These are phyloP conservation scores for Syzygium malaccense DNA, from an alignment of 441 rosid species.

Conservation along the genomic window DNA sequence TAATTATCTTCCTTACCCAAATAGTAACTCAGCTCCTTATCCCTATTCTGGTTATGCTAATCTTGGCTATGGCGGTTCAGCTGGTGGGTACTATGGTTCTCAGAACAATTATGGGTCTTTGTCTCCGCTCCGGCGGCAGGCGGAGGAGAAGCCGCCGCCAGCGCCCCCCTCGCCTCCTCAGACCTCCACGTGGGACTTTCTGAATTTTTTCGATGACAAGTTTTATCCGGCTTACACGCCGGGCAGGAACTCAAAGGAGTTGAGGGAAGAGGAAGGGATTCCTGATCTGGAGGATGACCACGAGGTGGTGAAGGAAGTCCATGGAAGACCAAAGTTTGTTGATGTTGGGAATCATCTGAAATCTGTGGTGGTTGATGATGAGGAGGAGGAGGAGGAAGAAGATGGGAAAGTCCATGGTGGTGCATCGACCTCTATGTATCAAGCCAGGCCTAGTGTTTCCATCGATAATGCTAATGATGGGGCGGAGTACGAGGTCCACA, in stretches of 20 bases:
- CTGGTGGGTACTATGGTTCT: slow-evolving; percentile 27
- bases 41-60: slow-evolving; percentile 20
- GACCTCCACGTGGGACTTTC: slow-evolving; percentile 70
- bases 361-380: slow-evolving; percentile 16
- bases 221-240: slow-evolving; percentile 41
- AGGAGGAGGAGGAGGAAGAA: slow-evolving; percentile 18
- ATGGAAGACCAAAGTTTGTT: slow-evolving; percentile 15
- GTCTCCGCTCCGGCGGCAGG: slow-evolving; percentile 9
- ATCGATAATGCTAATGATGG: slow-evolving; percentile 20
- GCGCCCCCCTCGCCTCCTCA: slow-evolving; percentile 80
- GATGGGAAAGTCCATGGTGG: slow-evolving; percentile 10
- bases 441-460: slow-evolving; percentile 48
- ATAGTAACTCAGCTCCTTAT: slow-evolving; percentile 5
- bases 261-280: slow-evolving; percentile 89
- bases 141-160: slow-evolving; percentile 35
- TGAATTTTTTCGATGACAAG: slow-evolving; percentile 60
- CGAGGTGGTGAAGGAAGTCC: slow-evolving; percentile 74
- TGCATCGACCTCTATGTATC: slow-evolving; percentile 33
- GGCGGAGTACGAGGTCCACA: slow-evolving; percentile 42
- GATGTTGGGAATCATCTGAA: slow-evolving; percentile 1
- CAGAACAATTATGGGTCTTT: slow-evolving; percentile 27
- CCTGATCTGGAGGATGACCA: slow-evolving; percentile 92
- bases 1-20: slow-evolving; percentile 18
- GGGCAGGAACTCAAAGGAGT: slow-evolving; percentile 61
- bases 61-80: slow-evolving; percentile 20